Base-by-base conservation (phyloP, 805 yeast genomes). In the Teunomyces tritomae region DNA sequence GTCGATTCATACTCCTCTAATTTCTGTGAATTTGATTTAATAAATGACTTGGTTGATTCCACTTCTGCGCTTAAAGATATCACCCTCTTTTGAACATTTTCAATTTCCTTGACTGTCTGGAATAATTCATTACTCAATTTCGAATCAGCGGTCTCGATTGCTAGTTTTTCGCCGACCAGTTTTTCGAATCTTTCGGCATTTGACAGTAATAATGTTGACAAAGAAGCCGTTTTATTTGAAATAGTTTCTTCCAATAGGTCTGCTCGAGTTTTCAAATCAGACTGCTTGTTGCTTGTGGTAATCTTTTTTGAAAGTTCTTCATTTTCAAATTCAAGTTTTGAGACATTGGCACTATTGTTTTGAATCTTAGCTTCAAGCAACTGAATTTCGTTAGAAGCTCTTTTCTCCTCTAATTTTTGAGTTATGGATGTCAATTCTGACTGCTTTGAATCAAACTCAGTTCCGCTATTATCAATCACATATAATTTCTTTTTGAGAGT, bases 201-300 rank as follows among this genome's bases (percentile, higher is more conserved):
- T 1, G 59, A 51, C 0, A 56, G 57, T 1, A 64, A 41, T 5
- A 74, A 50, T 11, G 67, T 63, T 0, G 57, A 46, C 5, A 71
- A 43, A 1, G 68, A 65, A 4, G 53, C 53, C 10, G 57, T 54
- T 40, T 68, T 73, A 33, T 65, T 57, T 1, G 49, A 57, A 2
- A 61, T 54, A 8, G 78, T 73, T 28, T 78, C 82, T 16, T 61
- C 57, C 28, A 78, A 53, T 13, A 83, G 57, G 0, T 75, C 69
- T 3, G 82, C 57, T 51, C 78, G 81, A 0, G 89, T 85, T 50
- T 78, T 70, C 2, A 74, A 56, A 43, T 83, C 90, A 0, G 86
- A 71, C 57, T 80, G 85, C 55, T 77, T 75, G 54, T 79, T 84
- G 3, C 79, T 74, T 11, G 68, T 64, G 4, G 78, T 58, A 10